phyloP scores from a whole-genome alignment of 2,329 filamentous ascomycete species.

The Coniochaeta pulveracea region DNA sequence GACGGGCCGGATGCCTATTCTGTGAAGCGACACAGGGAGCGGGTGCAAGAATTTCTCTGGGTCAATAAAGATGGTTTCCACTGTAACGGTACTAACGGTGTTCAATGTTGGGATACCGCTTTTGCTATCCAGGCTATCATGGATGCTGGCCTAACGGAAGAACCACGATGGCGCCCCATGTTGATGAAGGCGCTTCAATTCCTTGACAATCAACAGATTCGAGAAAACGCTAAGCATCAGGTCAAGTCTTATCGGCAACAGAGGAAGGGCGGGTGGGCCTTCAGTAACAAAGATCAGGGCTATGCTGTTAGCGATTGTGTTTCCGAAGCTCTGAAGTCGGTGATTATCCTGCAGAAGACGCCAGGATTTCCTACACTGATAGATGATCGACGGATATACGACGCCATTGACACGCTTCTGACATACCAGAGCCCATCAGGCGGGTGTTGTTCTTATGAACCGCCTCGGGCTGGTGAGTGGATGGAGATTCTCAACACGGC shows the following conservation, averaged over 20 bases:
- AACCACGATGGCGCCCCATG: constrained; percentile 73
- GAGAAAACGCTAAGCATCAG: constrained; percentile 68
- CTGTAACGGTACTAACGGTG: constrained; percentile 93
- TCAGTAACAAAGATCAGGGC: constrained; percentile 84
- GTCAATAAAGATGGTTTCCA: constrained; percentile 88
- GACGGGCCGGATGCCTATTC: constrained; percentile 67
- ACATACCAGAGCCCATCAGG: constrained; percentile 83
- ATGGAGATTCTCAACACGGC: constrained; percentile 87
- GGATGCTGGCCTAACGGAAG: constrained; percentile 66
- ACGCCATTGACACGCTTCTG: constrained; percentile 82
- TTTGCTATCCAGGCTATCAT: constrained; percentile 78
- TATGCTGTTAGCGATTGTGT: constrained; percentile 95
- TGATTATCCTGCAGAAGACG: constrained; percentile 69
- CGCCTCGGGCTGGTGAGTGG: constrained; percentile 62
- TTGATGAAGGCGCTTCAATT: constrained; percentile 73
- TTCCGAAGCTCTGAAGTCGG: constrained; percentile 77
- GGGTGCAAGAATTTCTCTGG: constrained; percentile 81
- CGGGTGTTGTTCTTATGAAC: constrained; percentile 85
- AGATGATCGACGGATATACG: constrained; percentile 66
- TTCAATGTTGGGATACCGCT: constrained; percentile 93
- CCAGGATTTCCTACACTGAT: constrained; percentile 65
- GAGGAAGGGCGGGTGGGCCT: constrained; percentile 90
- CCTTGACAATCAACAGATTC: constrained; percentile 83
- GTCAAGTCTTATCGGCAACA: constrained; percentile 78
- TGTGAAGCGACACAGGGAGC: constrained; percentile 67